phyloP scores from a whole-genome alignment of 2,329 filamentous ascomycete genomes.

The Cyanodermella asteris region DNA sequence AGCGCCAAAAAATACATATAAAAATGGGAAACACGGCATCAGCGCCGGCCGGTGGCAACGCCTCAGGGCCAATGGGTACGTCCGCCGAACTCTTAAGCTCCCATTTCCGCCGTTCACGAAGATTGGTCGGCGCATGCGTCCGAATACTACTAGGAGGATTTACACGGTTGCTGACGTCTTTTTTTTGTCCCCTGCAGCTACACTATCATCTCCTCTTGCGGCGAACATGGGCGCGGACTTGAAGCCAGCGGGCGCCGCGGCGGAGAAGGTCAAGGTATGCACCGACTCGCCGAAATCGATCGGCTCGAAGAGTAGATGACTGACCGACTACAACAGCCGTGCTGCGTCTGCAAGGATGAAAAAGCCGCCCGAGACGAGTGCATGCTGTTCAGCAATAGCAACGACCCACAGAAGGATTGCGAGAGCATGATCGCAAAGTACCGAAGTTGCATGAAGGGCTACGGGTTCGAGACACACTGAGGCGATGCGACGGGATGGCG shows the following conservation, averaged over 20 bases:
- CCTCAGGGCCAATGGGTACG: no score
- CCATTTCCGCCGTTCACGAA: not conserved
- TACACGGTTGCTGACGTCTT: not conserved
- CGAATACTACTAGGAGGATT: not conserved
- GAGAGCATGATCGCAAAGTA: conserved; percentile 65
- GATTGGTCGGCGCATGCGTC: not conserved
- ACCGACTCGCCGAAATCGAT: not conserved
- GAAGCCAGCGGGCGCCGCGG: conserved; percentile 7
- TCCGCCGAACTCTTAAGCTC: no score
- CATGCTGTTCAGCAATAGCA: conserved; percentile 85
- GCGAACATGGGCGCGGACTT: conserved; percentile 7
- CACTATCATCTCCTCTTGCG: conserved; percentile 3
- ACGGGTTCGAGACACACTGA: conserved; percentile 48
- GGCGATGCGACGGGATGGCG: no score
- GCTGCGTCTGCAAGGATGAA: conserved; percentile 93
- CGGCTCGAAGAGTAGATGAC: no score
- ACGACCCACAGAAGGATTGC: conserved; percentile 70
- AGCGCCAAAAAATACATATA: not conserved
- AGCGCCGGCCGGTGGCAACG: no score
- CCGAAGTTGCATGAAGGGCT: conserved; percentile 77
- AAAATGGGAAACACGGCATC: not conserved
- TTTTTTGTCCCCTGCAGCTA: not conserved
- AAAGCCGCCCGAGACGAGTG: conserved; percentile 88
- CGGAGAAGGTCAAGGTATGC: conserved; percentile 5
- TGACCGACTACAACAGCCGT: conserved; percentile 38